Base-by-base conservation (phyloP, 306 rosid species). In the Erythrophleum fordii region DNA sequence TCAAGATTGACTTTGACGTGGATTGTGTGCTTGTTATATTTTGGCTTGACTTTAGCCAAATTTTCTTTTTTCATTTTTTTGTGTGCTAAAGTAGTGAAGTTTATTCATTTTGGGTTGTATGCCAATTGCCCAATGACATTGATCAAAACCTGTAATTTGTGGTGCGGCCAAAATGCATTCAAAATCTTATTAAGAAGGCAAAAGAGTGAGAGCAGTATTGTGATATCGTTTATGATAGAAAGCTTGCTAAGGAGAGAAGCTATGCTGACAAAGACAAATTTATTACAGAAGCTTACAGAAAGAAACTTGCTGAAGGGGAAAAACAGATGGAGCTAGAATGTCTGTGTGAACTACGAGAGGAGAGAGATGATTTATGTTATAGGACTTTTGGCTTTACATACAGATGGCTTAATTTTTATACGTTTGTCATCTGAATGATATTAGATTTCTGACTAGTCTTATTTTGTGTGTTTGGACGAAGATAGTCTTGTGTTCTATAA, bases 301-400 rank as follows among this genome's bases (percentile, higher is more conserved):
- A 35, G 89, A 91, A 93, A 87, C 97, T 95, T 73, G 96, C 90
- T 1, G 97, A 91, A 56, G 91, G 75, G 64, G 97, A 83, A 78
- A 91, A 82, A 73, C 94, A 93, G 86, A 82, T 87, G 85, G 99
- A 91, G 86, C 89, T 93, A 75, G 99, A 95, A 49, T 90, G 90
- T 46, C 49, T 89, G 49, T 86, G 90, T 56, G 87, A 91, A 76
- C 91, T 89, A 69, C 84, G 76, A 41, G 98, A 93, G 82, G 97
- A 91, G 82, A 86, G 90, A 84, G 99, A 95, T 0, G 97, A 93
- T 86, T 97, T 93, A 90, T 37, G 68, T 61, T 61, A 25, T 58
- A 23, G 13, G 35, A 12, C 13, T 84, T 11, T 11, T 56, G 59
- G 46, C 52, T 58, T 56, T 69, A 22, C 49, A 4, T 17, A 1